Evolutionary conservation across 768 basidiomycete genomes (phyloP), one percentile per base, ranked within the genome.

Genomic region (Baorangia bicolor): DNA sequence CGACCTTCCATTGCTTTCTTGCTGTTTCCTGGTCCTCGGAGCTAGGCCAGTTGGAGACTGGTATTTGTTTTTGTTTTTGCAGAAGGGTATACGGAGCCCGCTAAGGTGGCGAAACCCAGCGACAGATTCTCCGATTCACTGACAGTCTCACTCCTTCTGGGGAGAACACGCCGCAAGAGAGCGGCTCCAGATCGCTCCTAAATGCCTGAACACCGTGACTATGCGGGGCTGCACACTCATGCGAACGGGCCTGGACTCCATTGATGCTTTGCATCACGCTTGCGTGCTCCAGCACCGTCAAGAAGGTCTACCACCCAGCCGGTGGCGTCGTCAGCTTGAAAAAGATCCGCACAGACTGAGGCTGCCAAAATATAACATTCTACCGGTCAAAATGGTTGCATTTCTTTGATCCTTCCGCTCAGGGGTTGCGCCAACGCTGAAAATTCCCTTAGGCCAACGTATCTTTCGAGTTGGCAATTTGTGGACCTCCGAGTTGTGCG

Each of bases 11-110:
- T 9, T 38, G 30, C 45, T 33, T 51, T 54, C 49, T 44, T 31
- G 47, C 18, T 14, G 49, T 50, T 50, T 35, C 16, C 38, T 28
- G 49, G 49, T 30, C 51, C 37, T 51, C 41, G 47, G 43, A 40
- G 42, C 52, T 23, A 18, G 40, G 38, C 51, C 7, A 51, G 45
- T 41, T 43, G 39, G 37, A 39, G 38, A 35, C 27, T 53, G 39
- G 46, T 63, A 54, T 63, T 63, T 63, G 62, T 55, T 64, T 60
- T 53, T 63, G 62, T 63, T 63, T 60, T 63, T 49, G 34, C 16
- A 34, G 49, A 37, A 34, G 30, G 47, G 10, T 2, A 30, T 53
- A 23, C 20, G 33, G 40, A 40, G 35, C 20, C 23, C 33, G 28
- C 46, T 35, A 34, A 42, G 34, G 21, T 31, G 42, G 31, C 42